A percentile compares a stretch with the other conserved stretches of the same genome.
These are phyloP conservation scores for Arabidopsis hybrid DNA, from an alignment of 441 rosid species.

Conservation along the genomic window DNA sequence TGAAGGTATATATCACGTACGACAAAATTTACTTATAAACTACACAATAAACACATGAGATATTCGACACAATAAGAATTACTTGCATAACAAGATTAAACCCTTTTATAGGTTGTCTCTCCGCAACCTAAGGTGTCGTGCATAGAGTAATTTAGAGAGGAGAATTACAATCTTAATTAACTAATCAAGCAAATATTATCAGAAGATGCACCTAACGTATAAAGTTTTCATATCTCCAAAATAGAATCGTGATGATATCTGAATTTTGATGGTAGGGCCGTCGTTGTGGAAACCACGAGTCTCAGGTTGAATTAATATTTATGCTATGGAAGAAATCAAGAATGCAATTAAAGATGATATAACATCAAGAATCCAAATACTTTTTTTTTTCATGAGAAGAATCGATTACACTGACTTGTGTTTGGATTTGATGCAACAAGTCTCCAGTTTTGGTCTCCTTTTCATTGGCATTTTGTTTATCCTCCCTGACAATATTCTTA, in stretches of 20 bases:
- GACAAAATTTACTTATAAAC: conserved; percentile 30
- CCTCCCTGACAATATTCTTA: conserved; percentile 54
- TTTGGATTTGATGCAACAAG: conserved; percentile 75
- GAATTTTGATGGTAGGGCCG: conserved; percentile 55
- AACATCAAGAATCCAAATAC: conserved; percentile 29
- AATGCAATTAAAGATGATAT: background rate
- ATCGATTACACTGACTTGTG: conserved; percentile 53
- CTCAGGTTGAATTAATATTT: conserved; percentile 72
- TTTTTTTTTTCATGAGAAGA: conserved; percentile 13
- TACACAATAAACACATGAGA: conserved; percentile 40
- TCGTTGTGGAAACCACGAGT: conserved; percentile 53
- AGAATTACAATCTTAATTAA: background rate
- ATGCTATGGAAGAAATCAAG: conserved; percentile 20
- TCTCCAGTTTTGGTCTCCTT: conserved; percentile 71
- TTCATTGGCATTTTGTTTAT: conserved; percentile 46
- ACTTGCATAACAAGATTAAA: conserved; percentile 29
- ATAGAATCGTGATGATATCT: conserved; percentile 60
- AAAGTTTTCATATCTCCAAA: conserved; percentile 74
- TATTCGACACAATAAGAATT: background rate
- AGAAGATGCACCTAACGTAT: conserved; percentile 73
- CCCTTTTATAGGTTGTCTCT: conserved; percentile 23
- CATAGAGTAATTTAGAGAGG: conserved; percentile 6
- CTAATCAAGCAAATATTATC: background rate
- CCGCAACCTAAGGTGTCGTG: conserved; percentile 36
- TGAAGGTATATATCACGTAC: conserved; percentile 34